Evolutionary conservation across 345 rosid genomes (phyloP), one percentile per base, ranked within the genome.

Genomic region (Populus euphratica): DNA sequence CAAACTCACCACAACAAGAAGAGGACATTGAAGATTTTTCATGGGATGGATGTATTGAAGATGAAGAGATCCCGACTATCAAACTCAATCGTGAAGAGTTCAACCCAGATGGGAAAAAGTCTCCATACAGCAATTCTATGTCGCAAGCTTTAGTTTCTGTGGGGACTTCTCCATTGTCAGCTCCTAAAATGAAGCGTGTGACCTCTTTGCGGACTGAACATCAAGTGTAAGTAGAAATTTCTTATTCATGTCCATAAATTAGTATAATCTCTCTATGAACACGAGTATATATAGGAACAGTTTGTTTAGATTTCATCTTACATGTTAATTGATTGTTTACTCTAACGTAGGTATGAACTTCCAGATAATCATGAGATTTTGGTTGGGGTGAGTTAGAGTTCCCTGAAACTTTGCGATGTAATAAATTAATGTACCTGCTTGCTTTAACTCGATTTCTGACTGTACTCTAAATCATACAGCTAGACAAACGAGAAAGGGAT

Each of bases 291-390:
- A 21, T 1, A n/a, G 23, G 11, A 20, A 17, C 8, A 21, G 43
- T 20, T 41, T n/a, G 9, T 31, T 16, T 29, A 18, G 61, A 65
- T 20, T 65, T 20, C 66, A 67, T 18, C n/a, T 47, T 49, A 25
- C 6, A 52, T 43, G 10, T 41, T 36, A 73, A 75, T 66, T 69
- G 7, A 31, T 66, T 59, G 41, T 64, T 11, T 54, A 25, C 27
- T 71, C 20, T 80, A 33, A 50, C 79, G 67, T 83, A 92, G 96
- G n/a, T 89, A 87, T 73, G 92, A 83, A 66, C 86, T 90, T 83
- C 92, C 92, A 33, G 85, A 89, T 77, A 35, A 65, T 21, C 98
- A 92, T 70, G 44, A 63, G 21, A 86, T 91, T 72, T 76, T 91
- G 8, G 8, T 25, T 73, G 79, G 69, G 85, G 98, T 91, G 77